These are phyloP conservation scores for Eimeria falciformis DNA, from an alignment of 169 alveolate species.

Conservation along the genomic window DNA sequence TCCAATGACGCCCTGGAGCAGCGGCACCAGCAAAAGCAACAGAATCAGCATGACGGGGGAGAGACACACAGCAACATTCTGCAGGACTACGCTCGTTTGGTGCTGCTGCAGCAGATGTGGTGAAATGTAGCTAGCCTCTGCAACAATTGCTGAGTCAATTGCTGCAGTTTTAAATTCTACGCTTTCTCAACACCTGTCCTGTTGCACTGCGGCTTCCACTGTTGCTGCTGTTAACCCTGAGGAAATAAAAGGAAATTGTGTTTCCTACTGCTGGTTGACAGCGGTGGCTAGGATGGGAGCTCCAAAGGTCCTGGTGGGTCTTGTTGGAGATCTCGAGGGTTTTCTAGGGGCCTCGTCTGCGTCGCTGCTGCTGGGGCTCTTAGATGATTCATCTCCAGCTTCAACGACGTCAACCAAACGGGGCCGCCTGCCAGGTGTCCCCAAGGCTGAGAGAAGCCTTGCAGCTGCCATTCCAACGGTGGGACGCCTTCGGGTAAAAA, in stretches of 20 bases:
- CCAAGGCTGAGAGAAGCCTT: constrained; percentile 40
- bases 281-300: not conserved
- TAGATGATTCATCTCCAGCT: constrained; percentile 36
- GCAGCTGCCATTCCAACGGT: constrained; percentile 57
- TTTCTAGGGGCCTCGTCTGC: not conserved
- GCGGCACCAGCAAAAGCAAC: not conserved
- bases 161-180: too few relatives aligned
- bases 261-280: not conserved
- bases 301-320: not conserved
- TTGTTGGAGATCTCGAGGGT: not conserved
- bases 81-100: not conserved
- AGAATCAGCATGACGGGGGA: not conserved
- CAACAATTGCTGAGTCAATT: too few relatives aligned
- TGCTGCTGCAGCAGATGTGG: too few relatives aligned
- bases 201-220: too few relatives aligned
- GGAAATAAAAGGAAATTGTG: not conserved
- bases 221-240: not conserved
- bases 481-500: not conserved
- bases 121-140: too few relatives aligned
- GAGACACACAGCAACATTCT: not conserved
- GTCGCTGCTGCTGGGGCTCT: constrained; percentile 30
- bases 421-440: constrained; percentile 1
- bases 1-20: constrained; percentile 22
- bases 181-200: too few relatives aligned
- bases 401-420: not conserved